Evolutionary conservation across 345 rosid species (phyloP).

Genomic region (Bruguiera sexangula): DNA sequence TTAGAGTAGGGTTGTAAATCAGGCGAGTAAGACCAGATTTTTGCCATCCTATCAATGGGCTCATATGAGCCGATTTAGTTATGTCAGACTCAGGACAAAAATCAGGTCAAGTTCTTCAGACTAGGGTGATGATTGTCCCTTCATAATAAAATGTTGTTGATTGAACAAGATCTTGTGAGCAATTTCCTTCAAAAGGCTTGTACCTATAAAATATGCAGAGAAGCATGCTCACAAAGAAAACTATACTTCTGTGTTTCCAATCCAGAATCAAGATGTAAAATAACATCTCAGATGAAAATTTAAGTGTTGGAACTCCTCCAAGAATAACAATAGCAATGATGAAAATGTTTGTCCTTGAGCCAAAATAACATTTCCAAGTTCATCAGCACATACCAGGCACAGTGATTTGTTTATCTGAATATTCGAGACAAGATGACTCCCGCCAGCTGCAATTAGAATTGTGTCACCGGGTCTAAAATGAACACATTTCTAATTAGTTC

Average conservation of each 20-base stretch:
- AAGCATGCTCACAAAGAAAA: no score
- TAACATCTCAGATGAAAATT: no score
- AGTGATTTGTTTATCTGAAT: conserved; percentile 87
- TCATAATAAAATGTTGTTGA: neutral
- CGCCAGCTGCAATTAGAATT: conserved; percentile 85
- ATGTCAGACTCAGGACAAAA: neutral
- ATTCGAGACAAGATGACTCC: conserved; percentile 66
- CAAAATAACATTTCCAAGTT: neutral
- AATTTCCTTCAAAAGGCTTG: no score
- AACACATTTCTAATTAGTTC: conserved; percentile 26
- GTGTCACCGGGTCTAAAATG: conserved; percentile 83
- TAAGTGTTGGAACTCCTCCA: no score
- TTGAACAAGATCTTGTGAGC: no score
- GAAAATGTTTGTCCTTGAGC: neutral
- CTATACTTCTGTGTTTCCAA: no score
- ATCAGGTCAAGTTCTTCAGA: neutral
- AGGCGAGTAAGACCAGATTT: neutral
- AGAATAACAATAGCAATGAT: no score
- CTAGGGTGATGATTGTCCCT: neutral
- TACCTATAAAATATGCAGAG: no score
- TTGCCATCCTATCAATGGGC: neutral
- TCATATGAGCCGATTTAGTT: neutral
- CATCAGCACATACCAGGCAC: conserved; percentile 70
- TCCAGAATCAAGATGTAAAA: no score
- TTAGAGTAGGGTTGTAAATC: neutral